phyloP scores from a whole-genome alignment of 1,284 basidiomycete species.

The Kwoniella shivajii region DNA sequence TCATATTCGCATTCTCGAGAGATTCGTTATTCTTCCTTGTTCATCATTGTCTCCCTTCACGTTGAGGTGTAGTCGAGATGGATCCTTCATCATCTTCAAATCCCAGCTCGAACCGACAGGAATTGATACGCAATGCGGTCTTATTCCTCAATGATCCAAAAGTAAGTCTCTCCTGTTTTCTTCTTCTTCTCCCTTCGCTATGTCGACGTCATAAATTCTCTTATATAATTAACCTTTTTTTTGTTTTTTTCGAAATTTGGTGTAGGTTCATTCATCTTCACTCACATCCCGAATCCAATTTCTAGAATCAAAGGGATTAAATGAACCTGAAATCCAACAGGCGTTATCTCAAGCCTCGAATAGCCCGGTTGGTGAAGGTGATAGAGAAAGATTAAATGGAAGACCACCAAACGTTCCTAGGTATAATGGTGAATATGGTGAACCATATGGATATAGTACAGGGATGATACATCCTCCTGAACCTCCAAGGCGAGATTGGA shows the following conservation, averaged over 20 bases:
- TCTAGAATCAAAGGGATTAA: conserved; percentile 90
- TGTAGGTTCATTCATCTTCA: conserved; percentile 64
- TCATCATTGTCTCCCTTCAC: too few relatives aligned
- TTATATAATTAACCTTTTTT: too few relatives aligned
- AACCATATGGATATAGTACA: conserved; percentile 20
- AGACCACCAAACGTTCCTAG: conserved; percentile 4
- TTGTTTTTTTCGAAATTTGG: too few relatives aligned
- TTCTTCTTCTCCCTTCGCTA: not conserved
- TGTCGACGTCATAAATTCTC: not conserved
- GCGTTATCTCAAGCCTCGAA: conserved; percentile 68
- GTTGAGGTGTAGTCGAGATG: too few relatives aligned
- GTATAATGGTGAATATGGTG: conserved; percentile 7
- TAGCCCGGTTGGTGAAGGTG: too few relatives aligned
- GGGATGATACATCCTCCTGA: conserved; percentile 33
- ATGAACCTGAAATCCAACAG: conserved; percentile 79
- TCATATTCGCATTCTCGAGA: too few relatives aligned
- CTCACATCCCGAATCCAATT: conserved; percentile 87
- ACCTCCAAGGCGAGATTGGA: conserved; percentile 73
- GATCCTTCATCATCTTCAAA: conserved; percentile 8
- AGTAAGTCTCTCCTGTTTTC: conserved; percentile 23
- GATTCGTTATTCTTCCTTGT: too few relatives aligned
- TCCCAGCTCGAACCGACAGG: conserved; percentile 61
- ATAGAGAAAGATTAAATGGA: not conserved
- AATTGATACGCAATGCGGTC: conserved; percentile 77
- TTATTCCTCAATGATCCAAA: conserved; percentile 70